Base-by-base conservation (phyloP, 164 flowering plant genomes). In the Aristolochia contorta region DNA sequence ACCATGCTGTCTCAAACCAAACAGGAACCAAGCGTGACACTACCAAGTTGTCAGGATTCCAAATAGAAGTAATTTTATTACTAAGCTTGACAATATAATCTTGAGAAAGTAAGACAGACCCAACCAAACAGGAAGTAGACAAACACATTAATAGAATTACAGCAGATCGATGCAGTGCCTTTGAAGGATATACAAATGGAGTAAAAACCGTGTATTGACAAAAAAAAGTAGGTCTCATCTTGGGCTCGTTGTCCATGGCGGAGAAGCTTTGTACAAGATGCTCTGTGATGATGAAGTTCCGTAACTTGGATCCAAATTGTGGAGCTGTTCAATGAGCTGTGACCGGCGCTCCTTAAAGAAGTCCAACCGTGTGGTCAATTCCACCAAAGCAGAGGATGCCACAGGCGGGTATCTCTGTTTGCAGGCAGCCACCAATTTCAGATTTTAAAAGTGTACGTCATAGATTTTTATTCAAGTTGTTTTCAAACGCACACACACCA, bases 271-370 rank as follows among this genome's bases (percentile, higher is more conserved):
- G 60, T 80, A 84, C 53, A 72, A 52, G 57, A 79, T 76, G 53
- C 85, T 90, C 64, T 87, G 94, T 12, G 96, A 72, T 56, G 92
- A 72, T 54, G 92, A 64, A 3, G 84, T 58, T 37, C 84, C 87
- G 45, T 86, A 84, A 73, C 82, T 86, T 43, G 84, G 61, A 64
- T 93, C 96, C 15, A 93, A 89, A 76, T 78, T 85, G 75, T 93
- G 95, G 27, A 93, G 92, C 70, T 93, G 99, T 65, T 93, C 97
- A 89, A 90, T 93, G 49, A 93, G 87, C 69, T 93, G 99, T 33
- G 96, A 84, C 27, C 99, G 85, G 47, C 97, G 70, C 66, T 93
- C 99, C 85, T 90, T 93, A 79, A 93, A 93, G 76, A 90, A 93
- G 76, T 93, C 96, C 2, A 93, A 95, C 6, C 99, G 90, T 16